Evolutionary conservation across 495 filamentous ascomycete species (phyloP).

Genomic region (Bombardia bombarda): DNA sequence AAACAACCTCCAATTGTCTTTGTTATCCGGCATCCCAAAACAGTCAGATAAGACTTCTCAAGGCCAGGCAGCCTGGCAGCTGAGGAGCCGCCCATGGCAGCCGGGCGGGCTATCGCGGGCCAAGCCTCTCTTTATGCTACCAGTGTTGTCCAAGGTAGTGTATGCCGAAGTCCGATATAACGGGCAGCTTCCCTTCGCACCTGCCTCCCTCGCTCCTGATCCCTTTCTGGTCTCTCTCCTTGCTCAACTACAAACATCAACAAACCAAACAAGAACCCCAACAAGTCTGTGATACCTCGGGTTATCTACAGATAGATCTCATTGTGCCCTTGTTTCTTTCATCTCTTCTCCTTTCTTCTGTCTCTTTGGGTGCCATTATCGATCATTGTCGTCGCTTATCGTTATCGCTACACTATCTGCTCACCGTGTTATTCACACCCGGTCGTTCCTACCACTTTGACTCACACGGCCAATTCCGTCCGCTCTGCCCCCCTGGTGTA

Average conservation of each 20-base stretch:
- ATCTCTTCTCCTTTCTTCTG: background rate
- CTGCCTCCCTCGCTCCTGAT: background rate
- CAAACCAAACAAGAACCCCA: too few relatives aligned
- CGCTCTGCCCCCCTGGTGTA: background rate
- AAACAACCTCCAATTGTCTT: background rate
- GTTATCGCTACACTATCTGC: background rate
- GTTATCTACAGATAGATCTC: background rate
- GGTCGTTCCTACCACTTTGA: background rate
- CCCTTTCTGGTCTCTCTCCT: background rate
- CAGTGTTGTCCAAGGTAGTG: background rate
- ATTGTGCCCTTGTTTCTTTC: background rate
- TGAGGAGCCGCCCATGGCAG: background rate
- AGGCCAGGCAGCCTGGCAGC: background rate
- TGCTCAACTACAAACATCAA: background rate
- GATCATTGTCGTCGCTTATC: background rate
- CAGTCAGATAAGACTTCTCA: background rate
- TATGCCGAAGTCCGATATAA: background rate
- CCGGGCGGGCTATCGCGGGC: background rate
- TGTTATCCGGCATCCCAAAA: conserved; percentile 1
- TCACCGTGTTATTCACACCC: conserved; percentile 2
- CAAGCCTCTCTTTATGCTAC: background rate
- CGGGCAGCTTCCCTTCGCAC: background rate
- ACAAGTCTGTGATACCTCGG: background rate
- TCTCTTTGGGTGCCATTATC: background rate
- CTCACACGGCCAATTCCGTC: conserved; percentile 1